phyloP scores from a whole-genome alignment of 2,329 filamentous ascomycete species.

The Alternaria hordeiaustralica region DNA sequence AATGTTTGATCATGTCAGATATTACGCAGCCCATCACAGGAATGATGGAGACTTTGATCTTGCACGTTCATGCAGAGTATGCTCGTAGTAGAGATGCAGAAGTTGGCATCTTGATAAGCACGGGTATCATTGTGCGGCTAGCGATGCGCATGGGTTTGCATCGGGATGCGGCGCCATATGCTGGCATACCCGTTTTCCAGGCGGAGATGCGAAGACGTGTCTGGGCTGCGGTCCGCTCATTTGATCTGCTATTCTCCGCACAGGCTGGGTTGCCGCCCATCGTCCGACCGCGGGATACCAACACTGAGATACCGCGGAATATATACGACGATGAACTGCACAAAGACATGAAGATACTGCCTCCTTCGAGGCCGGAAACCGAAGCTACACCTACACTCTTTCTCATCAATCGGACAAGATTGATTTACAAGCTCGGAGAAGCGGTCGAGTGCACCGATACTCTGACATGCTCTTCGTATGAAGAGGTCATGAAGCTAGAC shows the following conservation, averaged over 20 bases:
- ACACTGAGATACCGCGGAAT: slow-evolving; percentile 77
- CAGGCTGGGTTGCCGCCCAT: slow-evolving; percentile 68
- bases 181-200: slow-evolving; percentile 74
- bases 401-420: slow-evolving; percentile 75
- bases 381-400: slow-evolving; percentile 80
- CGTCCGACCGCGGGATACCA: slow-evolving; percentile 76
- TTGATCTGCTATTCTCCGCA: slow-evolving; percentile 79
- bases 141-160: slow-evolving; percentile 80
- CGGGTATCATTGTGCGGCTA: slow-evolving; percentile 65
- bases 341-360: slow-evolving; percentile 70
- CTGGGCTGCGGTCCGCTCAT: slow-evolving; percentile 74
- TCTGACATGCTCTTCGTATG: slow-evolving; percentile 66
- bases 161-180: slow-evolving; percentile 76
- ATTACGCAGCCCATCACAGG: slow-evolving; percentile 77
- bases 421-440: slow-evolving; percentile 72
- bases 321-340: slow-evolving; percentile 82
- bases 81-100: slow-evolving; percentile 76
- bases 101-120: slow-evolving; percentile 67
- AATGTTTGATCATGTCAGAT: slow-evolving; percentile 77
- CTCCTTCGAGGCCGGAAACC: slow-evolving; percentile 68
- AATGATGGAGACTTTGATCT: slow-evolving; percentile 78
- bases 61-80: slow-evolving; percentile 79
- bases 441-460: slow-evolving; percentile 72
- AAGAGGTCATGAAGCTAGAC: slow-evolving; percentile 67
- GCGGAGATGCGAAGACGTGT: slow-evolving; percentile 71